These are phyloP conservation scores for Zygosaccharomyces sapae DNA, from an alignment of 1,139 yeast species.

Conservation along the genomic window DNA sequence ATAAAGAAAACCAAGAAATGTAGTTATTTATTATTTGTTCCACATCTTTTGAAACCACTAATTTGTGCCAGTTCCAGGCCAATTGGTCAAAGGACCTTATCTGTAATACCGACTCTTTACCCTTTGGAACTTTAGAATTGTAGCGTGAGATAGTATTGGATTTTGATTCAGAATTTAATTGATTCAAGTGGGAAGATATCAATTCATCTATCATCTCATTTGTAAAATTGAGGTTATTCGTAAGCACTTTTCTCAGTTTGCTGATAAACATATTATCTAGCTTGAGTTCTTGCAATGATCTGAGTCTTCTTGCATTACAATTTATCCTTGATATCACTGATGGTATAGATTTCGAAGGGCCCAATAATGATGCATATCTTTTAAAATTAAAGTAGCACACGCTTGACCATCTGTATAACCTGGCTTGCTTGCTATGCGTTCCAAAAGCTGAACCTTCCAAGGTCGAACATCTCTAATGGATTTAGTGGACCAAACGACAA, in stretches of 20 bases:
- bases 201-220: conserved; percentile 18
- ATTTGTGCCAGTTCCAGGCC: conserved; percentile 17
- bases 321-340: conserved; percentile 17
- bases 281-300: conserved; percentile 16
- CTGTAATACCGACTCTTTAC: conserved; percentile 10
- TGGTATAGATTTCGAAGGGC: conserved; percentile 16
- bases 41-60: conserved; percentile 22
- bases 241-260: conserved; percentile 12
- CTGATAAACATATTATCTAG: conserved; percentile 17
- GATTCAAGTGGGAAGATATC: conserved; percentile 5
- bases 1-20: conserved; percentile 10
- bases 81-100: conserved; percentile 22
- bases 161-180: conserved; percentile 4
- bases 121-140: not conserved
- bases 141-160: not conserved
- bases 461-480: conserved; percentile 36
- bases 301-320: conserved; percentile 20
- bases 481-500: conserved; percentile 41
- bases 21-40: conserved; percentile 12
- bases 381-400: conserved; percentile 24
- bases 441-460: conserved; percentile 26
- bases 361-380: conserved; percentile 19
- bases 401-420: conserved; percentile 25
- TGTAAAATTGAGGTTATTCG: conserved; percentile 14
- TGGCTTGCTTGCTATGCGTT: conserved; percentile 19